Percentiles rank a stretch among this genome's conserved stretches.
phyloP scores from a whole-genome alignment of 2,329 filamentous ascomycete species.

The Sporothrix dimorphospora region DNA sequence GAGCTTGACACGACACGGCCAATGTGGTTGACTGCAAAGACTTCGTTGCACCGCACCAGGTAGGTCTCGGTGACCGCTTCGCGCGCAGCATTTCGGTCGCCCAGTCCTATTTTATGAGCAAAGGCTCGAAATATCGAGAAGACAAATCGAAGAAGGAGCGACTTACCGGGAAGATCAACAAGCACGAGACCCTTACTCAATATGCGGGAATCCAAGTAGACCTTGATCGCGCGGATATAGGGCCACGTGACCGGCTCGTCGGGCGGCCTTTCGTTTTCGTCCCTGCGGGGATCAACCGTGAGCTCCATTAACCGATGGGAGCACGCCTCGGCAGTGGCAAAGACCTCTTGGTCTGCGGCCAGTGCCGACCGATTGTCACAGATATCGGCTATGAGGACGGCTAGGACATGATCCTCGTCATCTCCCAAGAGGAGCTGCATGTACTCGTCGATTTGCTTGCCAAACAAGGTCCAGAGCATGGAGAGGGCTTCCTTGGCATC shows the following conservation, averaged over 20 bases:
- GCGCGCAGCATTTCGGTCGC: slow-evolving; percentile 9
- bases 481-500: not conserved
- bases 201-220: not conserved
- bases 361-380: not conserved
- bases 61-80: slow-evolving; percentile 8
- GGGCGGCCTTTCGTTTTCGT: not conserved
- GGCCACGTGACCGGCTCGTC: slow-evolving; percentile 2
- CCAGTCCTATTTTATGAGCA: no score
- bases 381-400: not conserved
- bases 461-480: slow-evolving; percentile 11
- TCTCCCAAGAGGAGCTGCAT: not conserved
- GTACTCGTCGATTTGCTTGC: not conserved
- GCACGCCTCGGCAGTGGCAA: not conserved
- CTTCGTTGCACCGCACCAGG: slow-evolving; percentile 5
- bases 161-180: slow-evolving; percentile 17
- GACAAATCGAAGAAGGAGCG: no score
- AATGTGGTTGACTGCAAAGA: slow-evolving; percentile 1
- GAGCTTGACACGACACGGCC: not conserved
- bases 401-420: not conserved
- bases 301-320: slow-evolving; percentile 1
- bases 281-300: not conserved
- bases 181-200: slow-evolving; percentile 9
- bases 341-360: not conserved
- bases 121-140: no score
- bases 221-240: slow-evolving; percentile 13